Evolutionary conservation across 352 stramenopile species (phyloP), one percentile per base, ranked within the genome.

Genomic region (Globisporangium iwayamae): DNA sequence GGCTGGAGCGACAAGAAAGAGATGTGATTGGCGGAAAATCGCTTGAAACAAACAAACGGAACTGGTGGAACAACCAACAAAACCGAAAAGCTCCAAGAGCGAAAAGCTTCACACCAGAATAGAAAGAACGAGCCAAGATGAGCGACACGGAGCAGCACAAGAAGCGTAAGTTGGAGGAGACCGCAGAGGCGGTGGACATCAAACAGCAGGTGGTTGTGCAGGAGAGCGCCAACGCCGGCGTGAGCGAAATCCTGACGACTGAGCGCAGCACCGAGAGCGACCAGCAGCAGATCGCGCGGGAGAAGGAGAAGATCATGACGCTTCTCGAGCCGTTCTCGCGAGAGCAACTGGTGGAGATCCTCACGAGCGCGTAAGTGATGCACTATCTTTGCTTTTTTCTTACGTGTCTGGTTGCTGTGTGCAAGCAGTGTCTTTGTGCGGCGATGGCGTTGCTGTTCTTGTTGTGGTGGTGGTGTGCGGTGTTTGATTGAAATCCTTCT

Each of bases 331-430:
- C 80, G 2, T 86, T 91, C 41, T 73, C 84, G 51, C 68, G 76
- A 50, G 76, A 90, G 39, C 77, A 91, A 63, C 62, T 93, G 45
- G 43, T 87, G 43, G 78, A 83, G 68, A 89, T 91, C 60, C 67
- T 93, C 58, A 66, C 79, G 38, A 78, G 69, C 56, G 84, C 82
- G 84, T 93, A 91, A 67, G 77, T 76, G 20, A 36, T 20, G 53
- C 50, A 46, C 46, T 54, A 18, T 47, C 28, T 39, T 39, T 56
- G 41, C 66, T 8, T 50, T 39, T 36, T 20, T 57, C 55, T 7
- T 58, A 9, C 60, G 22, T 30, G 20, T 46, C 5, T 62, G 22
- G 20, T 14, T 64, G 20, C 54, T 57, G 58, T 38, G 38, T 64
- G 52, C 22, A 41, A 41, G 14, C 32, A 36, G n/a, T 32, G 52